Base-by-base conservation (phyloP, 2,329 filamentous ascomycete genomes). In the Chalaropsis ovoidea region DNA sequence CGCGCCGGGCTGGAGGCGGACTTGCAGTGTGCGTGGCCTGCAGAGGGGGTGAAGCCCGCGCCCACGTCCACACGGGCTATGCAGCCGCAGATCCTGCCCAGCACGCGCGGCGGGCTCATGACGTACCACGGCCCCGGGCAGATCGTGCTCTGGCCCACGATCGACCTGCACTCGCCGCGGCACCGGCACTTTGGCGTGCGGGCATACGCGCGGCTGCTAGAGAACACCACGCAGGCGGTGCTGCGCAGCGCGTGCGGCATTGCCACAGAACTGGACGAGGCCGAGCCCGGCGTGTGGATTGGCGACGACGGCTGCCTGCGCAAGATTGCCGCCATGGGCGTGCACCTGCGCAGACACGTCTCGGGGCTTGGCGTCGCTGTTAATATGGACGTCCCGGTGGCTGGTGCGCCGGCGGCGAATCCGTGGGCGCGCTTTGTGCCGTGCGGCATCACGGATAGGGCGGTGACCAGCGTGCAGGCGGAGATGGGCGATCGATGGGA, bases 41-140 rank as follows among this genome's bases (percentile, higher is more conserved):
- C 5, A 3, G 56, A 41, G 6, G 24, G 54, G 13, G 7, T 6
- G 10, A 39, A 31, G 27, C 62, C 52, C 67, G 73, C 41, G 62
- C 78, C 75, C 8, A 39, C 35, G 35, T 10, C 35, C 35, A 39
- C 35, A 10, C 35, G 35, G 35, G 5, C 35, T 1, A 39, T 39
- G 70, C 69, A 73, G 31, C 88, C 87, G 2, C 78, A 82, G n/a
- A 84, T 94, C 70, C 75, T 83, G 54, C 81, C 86, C 71, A 87
- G 89, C 15, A 82, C 85, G n/a, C 86, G 94, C 65, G 94, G 94
- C 68, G 94, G 94, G 0, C 85, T 95, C 69, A 92, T 90, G 0
- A 97, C 94, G 2, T 97, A 96, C 77, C 94, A 99, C 74, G 94
- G 93, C 0, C 94, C 93, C 0, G 93, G 93, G 0, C 94, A 99